phyloP scores from a whole-genome alignment of 1,284 basidiomycete species.

The Tetrapyrgos nigripes region DNA sequence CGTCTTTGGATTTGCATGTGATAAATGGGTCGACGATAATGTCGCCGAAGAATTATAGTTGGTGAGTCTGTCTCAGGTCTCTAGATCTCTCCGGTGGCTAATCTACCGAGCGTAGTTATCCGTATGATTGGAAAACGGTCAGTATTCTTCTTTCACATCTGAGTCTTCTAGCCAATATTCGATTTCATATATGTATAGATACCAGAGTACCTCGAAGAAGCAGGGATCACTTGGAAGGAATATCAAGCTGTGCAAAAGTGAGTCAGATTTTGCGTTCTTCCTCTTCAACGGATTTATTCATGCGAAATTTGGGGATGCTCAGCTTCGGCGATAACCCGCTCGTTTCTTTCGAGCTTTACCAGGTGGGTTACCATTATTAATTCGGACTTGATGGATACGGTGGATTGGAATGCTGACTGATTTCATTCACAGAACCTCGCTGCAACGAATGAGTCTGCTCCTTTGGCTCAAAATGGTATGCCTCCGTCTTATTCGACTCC shows the following conservation, averaged over 20 bases:
- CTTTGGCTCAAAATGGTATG: slow-evolving; percentile 8
- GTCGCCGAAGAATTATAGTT: slow-evolving; percentile 8
- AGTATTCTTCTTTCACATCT: too few species aligned
- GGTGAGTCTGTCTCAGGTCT: not conserved
- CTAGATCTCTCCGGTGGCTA: not conserved
- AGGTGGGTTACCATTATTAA: not conserved
- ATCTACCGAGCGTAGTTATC: not conserved
- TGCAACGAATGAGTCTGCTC: slow-evolving; percentile 3
- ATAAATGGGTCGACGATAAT: slow-evolving; percentile 10
- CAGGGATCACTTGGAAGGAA: slow-evolving; percentile 15
- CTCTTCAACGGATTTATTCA: not conserved
- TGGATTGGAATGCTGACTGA: not conserved
- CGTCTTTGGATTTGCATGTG: slow-evolving; percentile 5
- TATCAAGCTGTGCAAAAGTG: slow-evolving; percentile 14
- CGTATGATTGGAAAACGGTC: slow-evolving; percentile 14
- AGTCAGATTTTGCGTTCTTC: not conserved
- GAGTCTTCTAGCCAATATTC: too few species aligned
- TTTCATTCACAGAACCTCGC: slow-evolving; percentile 1
- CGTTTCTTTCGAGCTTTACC: not conserved
- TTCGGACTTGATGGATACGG: too few species aligned
- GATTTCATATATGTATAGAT: not conserved
- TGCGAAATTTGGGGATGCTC: not conserved
- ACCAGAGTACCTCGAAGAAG: slow-evolving; percentile 11
- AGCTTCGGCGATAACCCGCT: slow-evolving; percentile 15
- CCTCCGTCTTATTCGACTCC: not conserved